Evolutionary conservation across 2,329 filamentous ascomycete species (phyloP), one percentile per base, ranked within the genome.

Genomic region (Bretziella fagacearum): DNA sequence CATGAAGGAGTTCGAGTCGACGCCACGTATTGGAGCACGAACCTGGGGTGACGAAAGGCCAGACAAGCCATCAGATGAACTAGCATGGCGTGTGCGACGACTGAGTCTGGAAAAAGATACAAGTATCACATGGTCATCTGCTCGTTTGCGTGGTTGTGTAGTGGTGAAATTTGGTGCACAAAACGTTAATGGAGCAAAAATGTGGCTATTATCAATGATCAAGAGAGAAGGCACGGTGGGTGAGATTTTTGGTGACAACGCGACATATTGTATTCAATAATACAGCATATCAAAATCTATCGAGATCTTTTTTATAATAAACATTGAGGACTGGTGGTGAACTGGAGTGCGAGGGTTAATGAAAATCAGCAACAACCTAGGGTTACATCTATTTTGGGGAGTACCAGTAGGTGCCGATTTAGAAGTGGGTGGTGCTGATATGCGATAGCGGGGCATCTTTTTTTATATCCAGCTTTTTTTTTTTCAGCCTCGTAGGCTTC

Each of bases 141-240:
- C 86, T 11, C 73, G 71, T 22, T 77, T 93, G 27, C 72, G 86
- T 46, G 81, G 84, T 3, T 94, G 89, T 57, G 80, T 91, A 3
- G 71, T 95, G 22, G 81, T 96, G 54, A 96, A 96, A 60, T 93
- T 96, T 59, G 85, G 84, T 1, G 84, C 87, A 1, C 71, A 69
- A 47, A 80, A 79, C 37, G 80, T 94, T 20, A 86, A 96, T 60
- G 81, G 79, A 22, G 86, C 80, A 3, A 75, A 83, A 54, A 65
- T 73, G 40, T 96, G 87, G 85, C 69, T 96, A 49, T 76, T 77
- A 7, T 69, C 69, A 5, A 82, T 95, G 73, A 64, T 94, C 40
- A 63, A 68, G 39, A 70, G 75, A 52, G 84, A 94, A 59, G 83
- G 82, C 1, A 87, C 74, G 52, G 68, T 94, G 7, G 63, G 70